Evolutionary conservation across 305 asterid species (phyloP).

Genomic region (Withania somnifera): DNA sequence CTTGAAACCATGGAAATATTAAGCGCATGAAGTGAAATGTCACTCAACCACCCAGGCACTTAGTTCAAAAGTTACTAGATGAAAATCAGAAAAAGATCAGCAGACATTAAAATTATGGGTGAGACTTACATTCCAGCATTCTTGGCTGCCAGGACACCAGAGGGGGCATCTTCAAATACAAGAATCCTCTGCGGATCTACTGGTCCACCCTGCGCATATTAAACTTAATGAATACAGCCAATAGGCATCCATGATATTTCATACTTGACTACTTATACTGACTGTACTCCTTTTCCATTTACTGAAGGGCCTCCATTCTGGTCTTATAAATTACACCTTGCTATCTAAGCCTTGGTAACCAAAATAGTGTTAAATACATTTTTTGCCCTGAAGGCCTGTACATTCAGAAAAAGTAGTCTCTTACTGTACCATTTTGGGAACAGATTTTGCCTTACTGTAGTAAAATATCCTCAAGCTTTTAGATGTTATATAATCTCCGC

Average conservation of each 20-base stretch:
- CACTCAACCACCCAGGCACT: neutral
- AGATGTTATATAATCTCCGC: neutral
- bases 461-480: neutral
- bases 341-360: neutral
- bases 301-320: neutral
- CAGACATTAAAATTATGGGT: neutral
- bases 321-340: neutral
- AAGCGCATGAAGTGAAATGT: neutral
- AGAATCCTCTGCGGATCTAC: constrained; percentile 50
- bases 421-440: neutral
- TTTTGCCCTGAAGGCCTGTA: neutral
- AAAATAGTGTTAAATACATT: neutral
- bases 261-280: neutral
- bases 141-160: constrained; percentile 90
- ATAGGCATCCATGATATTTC: neutral
- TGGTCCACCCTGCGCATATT: constrained; percentile 49
- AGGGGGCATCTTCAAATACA: constrained; percentile 94
- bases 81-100: neutral
- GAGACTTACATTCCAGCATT: constrained; percentile 81
- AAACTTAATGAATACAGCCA: neutral
- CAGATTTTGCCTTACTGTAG: neutral
- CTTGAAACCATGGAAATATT: neutral
- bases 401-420: neutral
- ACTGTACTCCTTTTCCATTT: neutral
- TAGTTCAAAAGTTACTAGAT: neutral